A percentile compares a stretch with the other conserved stretches of the same genome.
Evolutionary conservation across 768 basidiomycete genomes (phyloP).

Genomic region (Hemileccinum rubropunctum): DNA sequence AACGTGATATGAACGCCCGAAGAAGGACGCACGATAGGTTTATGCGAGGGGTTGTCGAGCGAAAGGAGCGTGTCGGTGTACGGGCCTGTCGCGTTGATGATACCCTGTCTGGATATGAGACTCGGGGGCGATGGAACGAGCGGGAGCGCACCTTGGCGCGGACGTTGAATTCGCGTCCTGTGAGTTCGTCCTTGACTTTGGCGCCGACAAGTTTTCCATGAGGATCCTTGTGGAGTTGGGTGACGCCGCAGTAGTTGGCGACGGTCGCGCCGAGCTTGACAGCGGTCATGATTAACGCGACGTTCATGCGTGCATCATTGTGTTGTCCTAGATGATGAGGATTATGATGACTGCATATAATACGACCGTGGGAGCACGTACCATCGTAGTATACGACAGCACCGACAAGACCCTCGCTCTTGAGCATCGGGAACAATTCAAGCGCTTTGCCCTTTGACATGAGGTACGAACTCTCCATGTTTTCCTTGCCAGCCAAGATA

Average conservation of each 20-base stretch:
- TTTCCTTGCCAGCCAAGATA: conserved; percentile 89
- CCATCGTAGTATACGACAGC: conserved; percentile 98
- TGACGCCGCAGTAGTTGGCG: conserved; percentile 89
- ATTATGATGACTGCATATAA: no score
- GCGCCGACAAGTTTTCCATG: conserved; percentile 69
- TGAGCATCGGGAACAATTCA: conserved; percentile 96
- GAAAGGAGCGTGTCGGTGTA: conserved; percentile 84
- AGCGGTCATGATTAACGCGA: conserved; percentile 91
- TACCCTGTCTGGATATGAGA: conserved; percentile 47
- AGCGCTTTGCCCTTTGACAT: conserved; percentile 94
- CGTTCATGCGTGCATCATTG: conserved; percentile 98
- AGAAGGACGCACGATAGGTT: conserved; percentile 88
- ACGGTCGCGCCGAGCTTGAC: conserved; percentile 87
- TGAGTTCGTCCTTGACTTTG: conserved; percentile 74
- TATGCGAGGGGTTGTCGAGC: conserved; percentile 74
- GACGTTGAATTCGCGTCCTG: conserved; percentile 79
- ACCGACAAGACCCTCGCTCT: conserved; percentile 86
- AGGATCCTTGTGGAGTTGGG: conserved; percentile 64
- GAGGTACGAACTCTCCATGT: conserved; percentile 93
- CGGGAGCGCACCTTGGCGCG: conserved; percentile 59
- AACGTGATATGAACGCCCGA: conserved; percentile 96
- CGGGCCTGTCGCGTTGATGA: conserved; percentile 97
- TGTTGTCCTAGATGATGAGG: conserved; percentile 69
- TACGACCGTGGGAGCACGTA: no score
- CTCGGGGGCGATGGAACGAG: background rate